These are phyloP conservation scores for Gymnopilus dilepis DNA, from an alignment of 768 basidiomycete genomes.

Conservation along the genomic window DNA sequence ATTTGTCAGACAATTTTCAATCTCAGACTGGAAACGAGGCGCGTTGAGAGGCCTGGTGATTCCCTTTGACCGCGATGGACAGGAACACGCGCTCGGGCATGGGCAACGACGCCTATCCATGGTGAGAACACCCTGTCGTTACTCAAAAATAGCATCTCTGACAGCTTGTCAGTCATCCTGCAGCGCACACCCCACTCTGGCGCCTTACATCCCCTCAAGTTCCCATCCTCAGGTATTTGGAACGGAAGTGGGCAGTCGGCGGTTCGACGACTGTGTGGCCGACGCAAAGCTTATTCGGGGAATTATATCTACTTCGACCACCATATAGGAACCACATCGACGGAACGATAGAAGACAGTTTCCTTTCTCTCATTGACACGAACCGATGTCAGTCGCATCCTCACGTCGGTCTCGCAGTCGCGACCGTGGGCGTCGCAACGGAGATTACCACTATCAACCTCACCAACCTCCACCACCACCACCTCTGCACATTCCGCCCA, in stretches of 20 bases:
- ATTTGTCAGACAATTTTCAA: not conserved
- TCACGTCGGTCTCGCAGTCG: conserved; percentile 14
- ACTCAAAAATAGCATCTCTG: not conserved
- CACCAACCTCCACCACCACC: conserved; percentile 5
- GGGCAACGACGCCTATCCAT: not conserved
- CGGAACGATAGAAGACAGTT: not conserved
- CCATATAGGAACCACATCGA: not conserved
- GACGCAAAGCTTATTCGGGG: not conserved
- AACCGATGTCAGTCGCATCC: conserved; percentile 18
- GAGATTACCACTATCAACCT: not conserved
- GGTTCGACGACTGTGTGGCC: not conserved
- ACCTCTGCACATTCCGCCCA: not conserved
- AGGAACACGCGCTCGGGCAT: not conserved
- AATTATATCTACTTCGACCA: not conserved
- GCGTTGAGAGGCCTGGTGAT: not conserved
- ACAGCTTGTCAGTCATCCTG: not conserved
- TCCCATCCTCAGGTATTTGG: not conserved
- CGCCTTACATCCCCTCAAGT: conserved; percentile 6
- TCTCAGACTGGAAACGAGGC: not conserved
- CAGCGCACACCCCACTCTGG: not conserved
- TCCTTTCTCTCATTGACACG: not conserved
- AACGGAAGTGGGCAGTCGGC: not conserved
- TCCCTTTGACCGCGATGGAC: not conserved
- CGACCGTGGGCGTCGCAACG: conserved; percentile 11
- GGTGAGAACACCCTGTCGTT: not conserved